Evolutionary conservation across 108 stramenopile species (phyloP).

Genomic region (Cyclotella atomus): DNA sequence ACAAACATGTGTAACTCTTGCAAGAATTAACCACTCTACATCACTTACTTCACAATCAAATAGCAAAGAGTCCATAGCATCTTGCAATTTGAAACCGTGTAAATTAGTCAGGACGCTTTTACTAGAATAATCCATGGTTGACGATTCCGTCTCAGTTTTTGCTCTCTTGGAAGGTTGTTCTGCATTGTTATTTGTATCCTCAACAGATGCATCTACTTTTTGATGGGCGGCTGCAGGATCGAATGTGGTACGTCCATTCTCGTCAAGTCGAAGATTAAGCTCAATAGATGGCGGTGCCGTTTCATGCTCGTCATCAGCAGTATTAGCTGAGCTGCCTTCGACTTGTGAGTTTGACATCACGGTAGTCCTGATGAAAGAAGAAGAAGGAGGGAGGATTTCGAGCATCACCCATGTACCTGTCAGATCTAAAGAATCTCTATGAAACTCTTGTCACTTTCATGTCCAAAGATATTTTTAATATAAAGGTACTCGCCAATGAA

Average conservation of each 20-base stretch:
- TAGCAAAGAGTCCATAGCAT: constrained; percentile 62
- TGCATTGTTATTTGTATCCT: background rate
- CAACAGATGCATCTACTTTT: background rate
- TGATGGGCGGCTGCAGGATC: constrained; percentile 10
- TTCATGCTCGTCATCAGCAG: too few relatives aligned
- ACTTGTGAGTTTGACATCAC: too few relatives aligned
- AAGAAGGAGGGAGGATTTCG: too few relatives aligned
- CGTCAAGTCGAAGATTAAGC: constrained; percentile 69
- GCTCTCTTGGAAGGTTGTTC: constrained; percentile 4
- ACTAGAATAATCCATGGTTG: constrained; percentile 45
- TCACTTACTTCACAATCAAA: constrained; percentile 65
- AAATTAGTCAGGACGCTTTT: constrained; percentile 57
- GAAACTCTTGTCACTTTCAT: too few relatives aligned
- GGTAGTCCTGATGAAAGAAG: too few relatives aligned
- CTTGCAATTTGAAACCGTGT: background rate
- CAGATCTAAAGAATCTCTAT: too few relatives aligned
- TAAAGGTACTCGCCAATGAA: too few relatives aligned
- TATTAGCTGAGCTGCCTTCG: too few relatives aligned
- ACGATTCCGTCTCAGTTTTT: background rate
- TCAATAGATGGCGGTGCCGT: constrained; percentile 49
- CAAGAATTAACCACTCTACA: background rate
- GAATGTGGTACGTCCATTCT: constrained; percentile 63
- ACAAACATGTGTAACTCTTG: background rate
- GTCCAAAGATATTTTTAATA: too few relatives aligned
- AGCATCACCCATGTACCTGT: too few relatives aligned